Evolutionary conservation across 2,329 filamentous ascomycete species (phyloP).

Genomic region (Cytospora chrysosperma): DNA sequence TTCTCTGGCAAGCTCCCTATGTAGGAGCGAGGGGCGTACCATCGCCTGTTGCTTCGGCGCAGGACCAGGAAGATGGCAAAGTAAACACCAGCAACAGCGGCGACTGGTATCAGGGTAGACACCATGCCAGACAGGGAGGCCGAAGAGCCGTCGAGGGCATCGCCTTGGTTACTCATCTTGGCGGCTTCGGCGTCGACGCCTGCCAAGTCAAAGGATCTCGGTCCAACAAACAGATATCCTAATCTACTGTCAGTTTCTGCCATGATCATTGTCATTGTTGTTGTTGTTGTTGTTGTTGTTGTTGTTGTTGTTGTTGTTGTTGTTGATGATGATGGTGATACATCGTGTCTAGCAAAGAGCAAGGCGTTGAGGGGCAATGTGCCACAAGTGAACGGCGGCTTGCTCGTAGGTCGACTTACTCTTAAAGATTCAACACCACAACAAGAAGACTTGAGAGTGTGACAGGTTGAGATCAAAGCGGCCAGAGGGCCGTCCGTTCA

Average conservation of each 20-base stretch:
- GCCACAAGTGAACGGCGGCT: background rate
- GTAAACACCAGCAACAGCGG: conserved; percentile 40
- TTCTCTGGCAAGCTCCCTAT: conserved; percentile 46
- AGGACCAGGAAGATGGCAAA: conserved; percentile 45
- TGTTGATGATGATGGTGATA: background rate
- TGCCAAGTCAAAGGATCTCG: background rate
- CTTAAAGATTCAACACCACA: background rate
- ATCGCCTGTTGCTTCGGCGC: conserved; percentile 45
- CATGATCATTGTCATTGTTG: background rate
- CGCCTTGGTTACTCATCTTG: conserved; percentile 15
- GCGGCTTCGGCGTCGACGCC: background rate
- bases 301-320: background rate
- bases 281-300: background rate
- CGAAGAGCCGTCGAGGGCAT: background rate
- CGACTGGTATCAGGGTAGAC: conserved; percentile 42
- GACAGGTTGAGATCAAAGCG: background rate
- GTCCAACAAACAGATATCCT: background rate
- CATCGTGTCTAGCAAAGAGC: background rate
- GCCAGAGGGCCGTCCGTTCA: no score
- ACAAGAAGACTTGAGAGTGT: no score
- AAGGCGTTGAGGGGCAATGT: background rate
- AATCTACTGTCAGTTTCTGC: background rate
- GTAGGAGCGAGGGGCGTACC: conserved; percentile 52
- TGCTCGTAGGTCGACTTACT: background rate
- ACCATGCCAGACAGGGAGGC: conserved; percentile 36